Evolutionary conservation across 129 eudicot species (phyloP).

Genomic region (sunflower (Helianthus annuus)): HanXRQr2.0-SUNRISE NC_035443.2:858325-858824

Average conservation of each 20-base stretch:
- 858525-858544: conserved; percentile 82
- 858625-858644: neutral
- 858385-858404: too few relatives aligned
- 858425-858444: conserved; percentile 34
- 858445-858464: conserved; percentile 84
- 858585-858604: conserved; percentile 65
- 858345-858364: neutral
- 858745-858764: conserved; percentile 54
- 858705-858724: conserved; percentile 66
- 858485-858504: conserved; percentile 61
- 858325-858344: neutral
- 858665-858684: conserved; percentile 39
- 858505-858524: conserved; percentile 71
- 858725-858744: conserved; percentile 49
- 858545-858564: conserved; percentile 64
- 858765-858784: conserved; percentile 77
- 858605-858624: neutral
- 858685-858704: conserved; percentile 58
- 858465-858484: conserved; percentile 94
- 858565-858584: conserved; percentile 54
- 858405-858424: too few relatives aligned
- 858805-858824: conserved; percentile 72
- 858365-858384: too few relatives aligned
- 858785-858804: conserved; percentile 64
- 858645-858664: too few relatives aligned